Evolutionary conservation across 2,329 filamentous ascomycete species (phyloP).

Genomic region (Capronia epimyces): DNA sequence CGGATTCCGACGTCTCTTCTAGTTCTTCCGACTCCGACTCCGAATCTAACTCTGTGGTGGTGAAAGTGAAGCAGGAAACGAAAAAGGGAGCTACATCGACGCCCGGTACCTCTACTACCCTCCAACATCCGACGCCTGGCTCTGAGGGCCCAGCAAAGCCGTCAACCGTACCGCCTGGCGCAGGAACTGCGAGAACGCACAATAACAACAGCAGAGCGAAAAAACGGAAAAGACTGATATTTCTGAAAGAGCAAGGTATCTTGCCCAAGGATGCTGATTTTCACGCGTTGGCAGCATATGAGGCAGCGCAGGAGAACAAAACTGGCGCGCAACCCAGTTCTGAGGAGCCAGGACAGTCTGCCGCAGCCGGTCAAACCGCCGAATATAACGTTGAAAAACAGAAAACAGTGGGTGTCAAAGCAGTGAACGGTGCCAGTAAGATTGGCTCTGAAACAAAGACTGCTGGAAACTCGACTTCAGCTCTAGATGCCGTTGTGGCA

Average conservation of each 20-base stretch:
- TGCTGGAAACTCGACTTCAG: neutral
- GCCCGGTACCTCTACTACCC: neutral
- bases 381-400: neutral
- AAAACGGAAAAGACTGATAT: conserved; percentile 45
- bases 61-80: neutral
- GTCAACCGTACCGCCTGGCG: conserved; percentile 38
- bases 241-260: conserved; percentile 51
- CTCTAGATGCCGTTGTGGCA: neutral
- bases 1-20: conserved; percentile 25
- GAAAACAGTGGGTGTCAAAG: neutral
- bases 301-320: conserved; percentile 29
- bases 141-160: conserved; percentile 10
- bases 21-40: conserved; percentile 36
- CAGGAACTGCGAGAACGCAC: conserved; percentile 49
- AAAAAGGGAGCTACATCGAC: neutral
- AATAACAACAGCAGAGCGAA: conserved; percentile 53
- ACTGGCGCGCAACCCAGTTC: conserved; percentile 47
- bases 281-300: conserved; percentile 13
- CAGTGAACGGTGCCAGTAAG: neutral
- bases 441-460: neutral
- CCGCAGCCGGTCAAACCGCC: conserved; percentile 17
- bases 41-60: conserved; percentile 39
- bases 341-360: conserved; percentile 39
- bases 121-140: conserved; percentile 5
- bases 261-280: conserved; percentile 49